phyloP scores from a whole-genome alignment of 164 flowering plant genomes.

The Dillenia turbinata region DNA sequence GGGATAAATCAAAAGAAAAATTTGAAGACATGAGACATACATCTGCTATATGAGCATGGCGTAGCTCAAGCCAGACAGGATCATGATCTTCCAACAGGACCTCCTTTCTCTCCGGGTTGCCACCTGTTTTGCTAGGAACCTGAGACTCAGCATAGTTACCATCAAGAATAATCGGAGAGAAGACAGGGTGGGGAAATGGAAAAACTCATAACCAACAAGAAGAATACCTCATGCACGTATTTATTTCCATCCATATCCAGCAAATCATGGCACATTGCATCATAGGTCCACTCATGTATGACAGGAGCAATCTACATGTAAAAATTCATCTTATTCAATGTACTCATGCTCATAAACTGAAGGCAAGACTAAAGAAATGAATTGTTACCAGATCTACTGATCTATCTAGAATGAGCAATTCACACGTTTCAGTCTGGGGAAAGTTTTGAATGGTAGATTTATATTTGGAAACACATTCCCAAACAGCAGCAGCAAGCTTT shows the following conservation, averaged over 20 bases:
- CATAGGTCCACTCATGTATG: slow-evolving; percentile 99
- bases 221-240: slow-evolving; percentile 80
- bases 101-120: slow-evolving; percentile 75
- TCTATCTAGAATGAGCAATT: slow-evolving; percentile 88
- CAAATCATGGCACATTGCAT: slow-evolving; percentile 98
- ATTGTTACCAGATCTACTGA: slow-evolving; percentile 83
- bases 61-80: slow-evolving; percentile 95
- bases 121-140: slow-evolving; percentile 78
- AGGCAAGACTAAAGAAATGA: slow-evolving; percentile 1
- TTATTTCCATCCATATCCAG: slow-evolving; percentile 92
- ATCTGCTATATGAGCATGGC: slow-evolving; percentile 95
- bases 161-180: too few species aligned
- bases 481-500: slow-evolving; percentile 89
- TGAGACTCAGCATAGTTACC: slow-evolving; percentile 10
- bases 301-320: slow-evolving; percentile 83
- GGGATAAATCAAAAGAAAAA: slow-evolving; percentile 7
- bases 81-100: slow-evolving; percentile 97
- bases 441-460: slow-evolving; percentile 67
- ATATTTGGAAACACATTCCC: slow-evolving; percentile 67
- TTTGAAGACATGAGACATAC: slow-evolving; percentile 33
- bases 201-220: background rate
- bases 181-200: background rate
- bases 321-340: slow-evolving; percentile 9
- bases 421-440: slow-evolving; percentile 93
- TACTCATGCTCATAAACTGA: background rate